Evolutionary conservation across 768 basidiomycete genomes (phyloP), one percentile per base, ranked within the genome.

Genomic region (Dacryopinax primogenitus): DNA sequence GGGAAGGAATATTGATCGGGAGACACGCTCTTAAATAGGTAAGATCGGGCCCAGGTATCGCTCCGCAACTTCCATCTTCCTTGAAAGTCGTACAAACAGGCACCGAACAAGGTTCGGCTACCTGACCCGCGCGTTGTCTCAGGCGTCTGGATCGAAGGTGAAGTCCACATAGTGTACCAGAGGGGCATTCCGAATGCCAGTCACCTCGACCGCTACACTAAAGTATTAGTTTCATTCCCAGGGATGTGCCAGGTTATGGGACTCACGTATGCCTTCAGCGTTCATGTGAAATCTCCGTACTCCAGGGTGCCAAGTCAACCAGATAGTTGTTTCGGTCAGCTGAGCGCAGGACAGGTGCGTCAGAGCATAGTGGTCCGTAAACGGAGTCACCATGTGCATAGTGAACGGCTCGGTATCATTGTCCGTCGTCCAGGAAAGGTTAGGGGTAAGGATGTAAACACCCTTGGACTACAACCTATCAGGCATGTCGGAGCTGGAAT

Each of bases 291-390:
- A 58, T 28, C 26, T 13, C 30, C 51, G 23, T 15, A 58, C 51
- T 6, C 51, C 51, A 4, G 51, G 51, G 26, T 58, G 51, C 51
- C 51, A 64, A 28, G 63, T 39, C 9, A 64, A 28, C 63, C 63
- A 64, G 36, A 64, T 64, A 12, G 63, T 39, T 2, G 63, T 64
- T 18, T 64, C 30, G 13, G 63, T 64, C 15, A 64, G 63, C 36
- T 64, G 63, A 1, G 63, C 63, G 44, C 63, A 64, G 3, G 51
- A 58, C 51, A 58, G 51, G 30, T 58, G 51, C 9, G 51, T 58
- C 4, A 58, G 51, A 15, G 51, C 51, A 30, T 58, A 58, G 51
- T 30, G 51, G 51, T 58, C 51, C 13, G 51, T 58, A 30, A 58
- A 58, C 3, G 51, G 51, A 9, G 51, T 21, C 15, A 58, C 51